Base-by-base conservation (phyloP, 2,329 filamentous ascomycete species). In the Atkinsonella hypoxylon region DNA sequence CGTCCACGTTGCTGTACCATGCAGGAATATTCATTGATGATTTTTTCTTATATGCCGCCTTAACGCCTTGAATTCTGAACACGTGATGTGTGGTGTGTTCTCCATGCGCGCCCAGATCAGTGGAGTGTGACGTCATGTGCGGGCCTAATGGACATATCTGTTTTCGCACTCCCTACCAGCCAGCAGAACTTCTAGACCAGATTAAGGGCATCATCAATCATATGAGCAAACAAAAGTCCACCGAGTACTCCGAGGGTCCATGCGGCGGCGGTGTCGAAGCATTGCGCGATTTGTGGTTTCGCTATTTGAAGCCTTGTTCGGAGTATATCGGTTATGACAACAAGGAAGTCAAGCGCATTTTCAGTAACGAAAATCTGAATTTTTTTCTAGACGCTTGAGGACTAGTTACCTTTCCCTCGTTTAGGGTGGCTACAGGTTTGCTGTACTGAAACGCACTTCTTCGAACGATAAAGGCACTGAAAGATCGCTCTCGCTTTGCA, bases 1-100 rank as follows among this genome's bases (percentile, higher is more conserved):
- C 18, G 47, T 32, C 38, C 47, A 48, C 47, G 47, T 48, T 9
- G 47, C 47, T 34, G 26, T 38, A 9, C 22, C 9, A 48, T 48
- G 47, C 39, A 22, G 39, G 1, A 20, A 13, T 18, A 38, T 48
- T n/a, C 22, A 48, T 22, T 11, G 38, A 34, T 26, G 7, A 41
- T 3, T 26, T 36, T 39, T 47, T 18, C 11, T 30, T 17, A 30
- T 18, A 31, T 42, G 11, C 17, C 38, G 41, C 22, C n/a, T 32
- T 31, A n/a, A 32, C 22, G n/a, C 36, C 31, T 34, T 10, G 17
- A 11, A 41, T n/a, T n/a, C 45, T 17, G 3, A 36, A 48, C 46
- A 41, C n/a, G 30, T 39, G 46, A 48, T 31, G 36, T 34, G 20
- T 15, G 38, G 38, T n/a, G 17, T 42, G 45, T 40, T 8, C 17